These are phyloP conservation scores for Drechslera avenae DNA, from an alignment of 2,329 filamentous ascomycete genomes.

Conservation along the genomic window DNA sequence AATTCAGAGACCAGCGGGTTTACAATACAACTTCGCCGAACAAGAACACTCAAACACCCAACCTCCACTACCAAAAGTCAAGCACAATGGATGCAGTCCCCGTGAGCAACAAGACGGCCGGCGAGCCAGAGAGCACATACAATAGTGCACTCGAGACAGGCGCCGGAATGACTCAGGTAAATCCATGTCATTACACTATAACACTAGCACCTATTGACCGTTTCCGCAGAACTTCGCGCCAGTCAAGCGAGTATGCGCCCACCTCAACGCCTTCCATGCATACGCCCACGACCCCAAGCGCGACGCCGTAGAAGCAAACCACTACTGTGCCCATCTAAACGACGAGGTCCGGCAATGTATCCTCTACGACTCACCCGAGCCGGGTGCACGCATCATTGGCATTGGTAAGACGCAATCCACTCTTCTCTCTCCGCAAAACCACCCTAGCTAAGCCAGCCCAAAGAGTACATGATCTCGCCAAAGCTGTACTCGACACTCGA, in stretches of 20 bases:
- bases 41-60: neutral
- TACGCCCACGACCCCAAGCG: slow-evolving; percentile 75
- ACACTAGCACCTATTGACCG: neutral
- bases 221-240: slow-evolving; percentile 67
- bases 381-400: slow-evolving; percentile 75
- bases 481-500: slow-evolving; percentile 70
- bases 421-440: neutral
- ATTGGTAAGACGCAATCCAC: slow-evolving; percentile 52
- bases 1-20: neutral
- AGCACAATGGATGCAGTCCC: slow-evolving; percentile 44
- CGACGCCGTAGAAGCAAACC: slow-evolving; percentile 72
- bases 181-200: neutral
- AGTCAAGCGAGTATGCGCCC: slow-evolving; percentile 73
- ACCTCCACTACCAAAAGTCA: neutral
- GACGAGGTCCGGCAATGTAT: slow-evolving; percentile 83
- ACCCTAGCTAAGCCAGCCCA: neutral
- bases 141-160: slow-evolving; percentile 67
- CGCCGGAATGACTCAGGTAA: slow-evolving; percentile 63
- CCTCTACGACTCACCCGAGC: slow-evolving; percentile 74
- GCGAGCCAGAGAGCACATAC: slow-evolving; percentile 58
- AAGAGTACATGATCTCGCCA: slow-evolving; percentile 82
- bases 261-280: slow-evolving; percentile 85
- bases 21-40: neutral
- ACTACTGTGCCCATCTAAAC: slow-evolving; percentile 81
- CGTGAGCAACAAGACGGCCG: slow-evolving; percentile 52